Percentiles rank a stretch among this genome's conserved stretches.
These are phyloP conservation scores for Rhodotorula sp. DNA, from an alignment of 1,284 basidiomycete species.

Conservation along the genomic window DNA sequence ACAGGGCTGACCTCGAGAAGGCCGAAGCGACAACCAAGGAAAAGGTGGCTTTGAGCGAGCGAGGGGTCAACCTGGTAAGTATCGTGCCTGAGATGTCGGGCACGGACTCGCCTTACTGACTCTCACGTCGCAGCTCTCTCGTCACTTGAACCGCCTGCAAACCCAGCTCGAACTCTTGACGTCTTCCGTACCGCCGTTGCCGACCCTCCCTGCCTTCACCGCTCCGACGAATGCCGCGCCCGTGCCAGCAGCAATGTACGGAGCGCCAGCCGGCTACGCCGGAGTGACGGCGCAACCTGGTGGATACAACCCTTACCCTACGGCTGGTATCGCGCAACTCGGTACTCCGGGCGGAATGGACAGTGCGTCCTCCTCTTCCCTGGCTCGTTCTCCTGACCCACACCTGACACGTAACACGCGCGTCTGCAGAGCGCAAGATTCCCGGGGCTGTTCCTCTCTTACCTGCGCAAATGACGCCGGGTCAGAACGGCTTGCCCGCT, in stretches of 20 bases:
- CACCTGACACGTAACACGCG: not conserved
- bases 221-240: slow-evolving; percentile 16
- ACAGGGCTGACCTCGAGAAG: slow-evolving; percentile 39
- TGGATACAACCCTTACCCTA: slow-evolving; percentile 22
- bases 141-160: slow-evolving; percentile 38
- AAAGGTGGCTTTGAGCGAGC: slow-evolving; percentile 42
- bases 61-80: slow-evolving; percentile 42
- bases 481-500: not conserved
- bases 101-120: not conserved
- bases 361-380: slow-evolving; percentile 1
- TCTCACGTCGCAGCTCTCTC: slow-evolving; percentile 20
- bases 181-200: slow-evolving; percentile 35
- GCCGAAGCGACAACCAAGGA: slow-evolving; percentile 40
- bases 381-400: not conserved
- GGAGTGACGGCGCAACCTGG: not conserved
- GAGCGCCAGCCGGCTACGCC: slow-evolving; percentile 8
- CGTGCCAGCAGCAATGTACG: slow-evolving; percentile 9
- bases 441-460: slow-evolving; percentile 27
- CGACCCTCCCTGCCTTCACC: slow-evolving; percentile 34
- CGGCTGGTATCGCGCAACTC: not conserved
- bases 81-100: too few relatives aligned
- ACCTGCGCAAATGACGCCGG: slow-evolving; percentile 21
- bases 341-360: slow-evolving; percentile 17
- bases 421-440: slow-evolving; percentile 22
- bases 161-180: slow-evolving; percentile 41